phyloP scores from a whole-genome alignment of 2,329 filamentous ascomycete genomes.

The Colletotrichum ledebouriae region DNA sequence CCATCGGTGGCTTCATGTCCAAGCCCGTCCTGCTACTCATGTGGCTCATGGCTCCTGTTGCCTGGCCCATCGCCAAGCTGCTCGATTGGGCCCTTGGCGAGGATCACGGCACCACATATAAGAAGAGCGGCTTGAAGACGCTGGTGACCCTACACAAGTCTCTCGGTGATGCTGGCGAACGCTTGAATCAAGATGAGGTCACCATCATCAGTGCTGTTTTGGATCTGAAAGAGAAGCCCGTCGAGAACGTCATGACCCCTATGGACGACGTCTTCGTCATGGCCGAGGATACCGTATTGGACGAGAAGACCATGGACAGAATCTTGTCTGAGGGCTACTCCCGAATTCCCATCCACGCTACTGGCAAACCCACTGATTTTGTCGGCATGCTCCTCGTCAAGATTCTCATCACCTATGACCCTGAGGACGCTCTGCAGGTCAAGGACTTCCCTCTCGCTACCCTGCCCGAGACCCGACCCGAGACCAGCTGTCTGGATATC shows the following conservation, averaged over 20 bases:
- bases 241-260: conserved; percentile 97
- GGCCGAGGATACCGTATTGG: conserved; percentile 92
- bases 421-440: conserved; percentile 89
- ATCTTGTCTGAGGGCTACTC: conserved; percentile 96
- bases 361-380: conserved; percentile 87
- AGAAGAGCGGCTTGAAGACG: conserved; percentile 97
- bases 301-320: conserved; percentile 93
- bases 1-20: conserved; percentile 94
- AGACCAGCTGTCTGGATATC: conserved; percentile 97
- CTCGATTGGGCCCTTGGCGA: conserved; percentile 92
- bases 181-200: conserved; percentile 96
- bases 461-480: conserved; percentile 91
- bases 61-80: conserved; percentile 95
- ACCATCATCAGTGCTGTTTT: conserved; percentile 98
- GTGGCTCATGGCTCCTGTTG: conserved; percentile 90
- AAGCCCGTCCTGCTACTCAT: conserved; percentile 89
- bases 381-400: conserved; percentile 98
- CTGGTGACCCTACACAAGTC: conserved; percentile 95
- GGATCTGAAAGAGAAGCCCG: conserved; percentile 95
- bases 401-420: conserved; percentile 98
- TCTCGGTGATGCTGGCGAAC: conserved; percentile 86
- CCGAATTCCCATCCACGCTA: conserved; percentile 91
- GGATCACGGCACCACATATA: conserved; percentile 94
- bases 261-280: conserved; percentile 98
- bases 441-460: conserved; percentile 93